A percentile compares a stretch with the other conserved stretches of the same genome.
phyloP scores from a whole-genome alignment of 2,329 filamentous ascomycete genomes.

The Hypoxylon sp. region DNA sequence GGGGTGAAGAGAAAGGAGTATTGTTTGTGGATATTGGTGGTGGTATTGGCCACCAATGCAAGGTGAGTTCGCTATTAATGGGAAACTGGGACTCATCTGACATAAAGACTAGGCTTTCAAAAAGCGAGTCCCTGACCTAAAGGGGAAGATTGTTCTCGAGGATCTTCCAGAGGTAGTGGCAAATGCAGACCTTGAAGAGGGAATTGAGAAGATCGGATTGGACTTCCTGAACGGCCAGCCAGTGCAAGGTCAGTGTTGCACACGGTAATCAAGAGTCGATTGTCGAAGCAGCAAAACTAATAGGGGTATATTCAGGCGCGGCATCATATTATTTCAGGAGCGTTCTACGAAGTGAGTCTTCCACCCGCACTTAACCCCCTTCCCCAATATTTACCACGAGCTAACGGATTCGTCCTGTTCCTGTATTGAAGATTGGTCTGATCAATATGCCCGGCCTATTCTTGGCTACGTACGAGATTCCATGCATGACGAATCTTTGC shows the following conservation, averaged over 20 bases:
- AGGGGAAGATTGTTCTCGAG: constrained; percentile 33
- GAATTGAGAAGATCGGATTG: constrained; percentile 33
- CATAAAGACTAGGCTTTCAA: constrained; percentile 32
- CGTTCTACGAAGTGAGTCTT: constrained; percentile 37
- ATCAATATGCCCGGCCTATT: constrained; percentile 29
- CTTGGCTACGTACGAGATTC: constrained; percentile 35
- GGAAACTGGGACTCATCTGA: constrained; percentile 7
- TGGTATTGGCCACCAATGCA: constrained; percentile 42
- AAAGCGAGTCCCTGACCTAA: constrained; percentile 20
- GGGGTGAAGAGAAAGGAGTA: constrained; percentile 19
- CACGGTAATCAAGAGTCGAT: not conserved
- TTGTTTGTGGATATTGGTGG: constrained; percentile 42
- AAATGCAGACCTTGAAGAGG: constrained; percentile 35
- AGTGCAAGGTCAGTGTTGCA: constrained; percentile 28
- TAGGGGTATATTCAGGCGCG: constrained; percentile 17
- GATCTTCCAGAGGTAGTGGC: constrained; percentile 41
- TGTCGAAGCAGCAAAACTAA: not conserved
- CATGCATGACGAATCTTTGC: constrained; percentile 33
- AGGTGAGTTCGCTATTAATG: constrained; percentile 9
- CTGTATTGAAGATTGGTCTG: constrained; percentile 36
- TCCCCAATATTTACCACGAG: not conserved
- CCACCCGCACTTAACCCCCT: not conserved
- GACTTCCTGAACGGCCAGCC: constrained; percentile 39
- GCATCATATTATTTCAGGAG: constrained; percentile 43
- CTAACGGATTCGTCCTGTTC: constrained; percentile 5